Conservation (phyloP, 2,329 filamentous ascomycete genomes). For the Cordyceps cicadae region DNA sequence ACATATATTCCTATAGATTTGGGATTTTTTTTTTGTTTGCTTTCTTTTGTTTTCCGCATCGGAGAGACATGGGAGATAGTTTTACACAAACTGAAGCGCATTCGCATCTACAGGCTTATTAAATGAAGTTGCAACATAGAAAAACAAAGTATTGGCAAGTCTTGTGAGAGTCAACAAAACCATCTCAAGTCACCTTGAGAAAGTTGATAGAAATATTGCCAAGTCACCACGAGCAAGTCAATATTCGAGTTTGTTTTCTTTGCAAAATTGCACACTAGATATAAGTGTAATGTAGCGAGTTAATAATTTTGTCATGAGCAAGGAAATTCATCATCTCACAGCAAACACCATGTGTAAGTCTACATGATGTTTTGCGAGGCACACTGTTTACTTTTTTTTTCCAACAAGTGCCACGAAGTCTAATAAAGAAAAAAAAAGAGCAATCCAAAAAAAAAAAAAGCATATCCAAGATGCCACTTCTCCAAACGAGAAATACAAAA, state of each 20-base stretch:
- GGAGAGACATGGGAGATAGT: not conserved
- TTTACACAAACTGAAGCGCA: not conserved
- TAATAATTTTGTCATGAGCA: conserved; percentile 1
- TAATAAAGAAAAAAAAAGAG: not conserved
- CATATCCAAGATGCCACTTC: not conserved
- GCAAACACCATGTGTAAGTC: not conserved
- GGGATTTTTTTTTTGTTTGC: not conserved
- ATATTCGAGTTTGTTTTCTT: not conserved
- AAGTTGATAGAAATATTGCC: not conserved
- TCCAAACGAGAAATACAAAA: not conserved
- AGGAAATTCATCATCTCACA: not conserved
- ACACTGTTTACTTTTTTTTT: not conserved
- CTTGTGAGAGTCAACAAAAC: no score
- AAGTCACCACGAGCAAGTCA: not conserved
- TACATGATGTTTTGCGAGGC: not conserved
- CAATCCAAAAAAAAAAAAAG: not conserved
- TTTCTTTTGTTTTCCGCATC: not conserved
- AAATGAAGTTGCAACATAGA: not conserved
- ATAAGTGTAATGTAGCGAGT: not conserved
- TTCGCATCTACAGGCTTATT: not conserved
- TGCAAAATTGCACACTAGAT: not conserved
- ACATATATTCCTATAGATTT: not conserved
- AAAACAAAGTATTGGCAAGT: no score
- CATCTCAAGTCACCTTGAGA: no score
- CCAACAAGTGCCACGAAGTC: not conserved